Conservation (phyloP, 202 grass and related monocot species). For the Hordeum pubiflorum region DNA sequence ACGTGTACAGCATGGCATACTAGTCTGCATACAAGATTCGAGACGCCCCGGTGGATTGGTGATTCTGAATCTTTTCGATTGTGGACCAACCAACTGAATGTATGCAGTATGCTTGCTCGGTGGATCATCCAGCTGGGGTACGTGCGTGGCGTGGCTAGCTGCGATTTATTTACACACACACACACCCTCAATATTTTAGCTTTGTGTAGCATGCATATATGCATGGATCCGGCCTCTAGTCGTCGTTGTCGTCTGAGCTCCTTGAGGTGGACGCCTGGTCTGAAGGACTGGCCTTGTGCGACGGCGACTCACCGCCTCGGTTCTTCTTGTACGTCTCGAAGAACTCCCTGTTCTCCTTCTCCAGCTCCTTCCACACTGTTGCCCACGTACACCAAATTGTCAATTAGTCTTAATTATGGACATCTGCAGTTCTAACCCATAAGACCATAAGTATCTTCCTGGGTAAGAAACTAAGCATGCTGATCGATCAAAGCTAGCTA, state of each 20-base stretch:
- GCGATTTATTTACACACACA: neutral
- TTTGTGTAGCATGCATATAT: neutral
- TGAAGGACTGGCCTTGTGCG: conserved; percentile 21
- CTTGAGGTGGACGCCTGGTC: conserved; percentile 21
- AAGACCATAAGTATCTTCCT: neutral
- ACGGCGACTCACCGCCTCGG: conserved; percentile 26
- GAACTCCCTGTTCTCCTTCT: conserved; percentile 92
- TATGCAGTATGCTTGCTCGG: no score
- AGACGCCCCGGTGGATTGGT: neutral
- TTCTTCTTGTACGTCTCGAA: conserved; percentile 66
- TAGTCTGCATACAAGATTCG: neutral
- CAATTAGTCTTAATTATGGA: neutral
- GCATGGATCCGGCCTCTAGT: neutral
- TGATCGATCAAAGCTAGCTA: neutral
- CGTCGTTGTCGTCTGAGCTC: conserved; percentile 15
- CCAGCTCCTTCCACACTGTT: conserved; percentile 78
- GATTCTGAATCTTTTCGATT: conserved; percentile 1
- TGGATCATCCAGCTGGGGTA: neutral
- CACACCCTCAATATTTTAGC: neutral
- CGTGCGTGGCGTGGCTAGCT: neutral
- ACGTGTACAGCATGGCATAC: neutral
- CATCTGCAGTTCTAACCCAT: neutral
- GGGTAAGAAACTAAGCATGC: neutral
- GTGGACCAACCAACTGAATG: neutral
- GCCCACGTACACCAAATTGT: neutral